phyloP scores from a whole-genome alignment of 306 rosid species.

The Cucurbita argyrosperma region DNA sequence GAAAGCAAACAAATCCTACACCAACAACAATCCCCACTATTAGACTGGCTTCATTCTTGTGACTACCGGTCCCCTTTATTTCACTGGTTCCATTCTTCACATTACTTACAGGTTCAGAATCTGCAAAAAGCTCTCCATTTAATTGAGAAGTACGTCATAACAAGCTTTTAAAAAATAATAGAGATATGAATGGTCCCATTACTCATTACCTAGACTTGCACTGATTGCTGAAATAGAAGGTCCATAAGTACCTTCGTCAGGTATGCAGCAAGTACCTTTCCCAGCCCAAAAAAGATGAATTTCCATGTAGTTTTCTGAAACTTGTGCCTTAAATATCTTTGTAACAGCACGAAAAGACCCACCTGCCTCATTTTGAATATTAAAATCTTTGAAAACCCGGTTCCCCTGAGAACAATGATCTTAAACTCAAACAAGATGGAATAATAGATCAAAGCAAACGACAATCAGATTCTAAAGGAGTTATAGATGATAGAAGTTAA shows the following conservation, averaged over 20 bases:
- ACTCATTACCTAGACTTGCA: constrained; percentile 23
- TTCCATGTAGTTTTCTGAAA: constrained; percentile 49
- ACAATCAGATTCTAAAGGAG: neutral
- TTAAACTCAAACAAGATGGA: neutral
- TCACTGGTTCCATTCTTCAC: constrained; percentile 7
- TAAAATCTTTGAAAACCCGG: constrained; percentile 33
- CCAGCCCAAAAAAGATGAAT: constrained; percentile 88
- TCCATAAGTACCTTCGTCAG: constrained; percentile 25
- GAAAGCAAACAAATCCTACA: constrained; percentile 25
- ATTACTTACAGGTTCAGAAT: constrained; percentile 16
- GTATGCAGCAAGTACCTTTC: constrained; percentile 74
- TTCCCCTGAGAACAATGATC: constrained; percentile 25
- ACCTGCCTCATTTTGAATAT: constrained; percentile 45
- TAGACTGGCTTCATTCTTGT: constrained; percentile 13
- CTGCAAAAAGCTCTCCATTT: constrained; percentile 21
- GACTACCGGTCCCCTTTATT: neutral
- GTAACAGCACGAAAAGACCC: constrained; percentile 26
- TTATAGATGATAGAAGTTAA: no score
- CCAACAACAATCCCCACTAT: constrained; percentile 51
- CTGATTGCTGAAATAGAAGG: constrained; percentile 24
- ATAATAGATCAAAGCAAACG: neutral
- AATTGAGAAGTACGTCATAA: neutral
- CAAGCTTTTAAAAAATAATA: neutral
- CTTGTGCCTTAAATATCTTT: constrained; percentile 17
- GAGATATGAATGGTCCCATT: constrained; percentile 3